A percentile compares a stretch with the other conserved stretches of the same genome.
Conservation (phyloP, 495 filamentous ascomycete genomes). For the Clavariopsis aquatica region DNA sequence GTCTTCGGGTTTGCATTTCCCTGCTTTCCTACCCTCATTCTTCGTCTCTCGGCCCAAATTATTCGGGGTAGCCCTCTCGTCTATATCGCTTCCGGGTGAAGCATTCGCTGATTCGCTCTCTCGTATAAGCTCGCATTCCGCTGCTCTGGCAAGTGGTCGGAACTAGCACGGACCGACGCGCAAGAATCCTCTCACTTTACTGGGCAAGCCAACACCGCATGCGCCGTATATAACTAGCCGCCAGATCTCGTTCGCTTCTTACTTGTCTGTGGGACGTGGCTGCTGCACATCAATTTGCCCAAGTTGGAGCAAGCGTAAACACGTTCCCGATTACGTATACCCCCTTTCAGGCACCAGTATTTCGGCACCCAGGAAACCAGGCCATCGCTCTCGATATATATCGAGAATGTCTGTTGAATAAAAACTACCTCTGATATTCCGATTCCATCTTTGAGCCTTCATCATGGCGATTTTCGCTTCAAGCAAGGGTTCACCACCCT, state of each 20-base stretch:
- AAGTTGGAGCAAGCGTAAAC: neutral
- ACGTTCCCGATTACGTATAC: neutral
- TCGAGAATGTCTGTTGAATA: neutral
- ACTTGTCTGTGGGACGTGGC: neutral
- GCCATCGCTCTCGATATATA: neutral
- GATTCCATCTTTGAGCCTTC: neutral
- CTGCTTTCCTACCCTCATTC: too few relatives aligned
- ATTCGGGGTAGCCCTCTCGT: too few relatives aligned
- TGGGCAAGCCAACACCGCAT: neutral
- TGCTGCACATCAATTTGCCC: neutral
- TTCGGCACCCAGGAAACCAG: neutral
- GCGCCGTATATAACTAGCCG: neutral
- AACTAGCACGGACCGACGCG: neutral
- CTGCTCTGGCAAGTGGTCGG: neutral
- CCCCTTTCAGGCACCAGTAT: neutral
- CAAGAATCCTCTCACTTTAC: neutral
- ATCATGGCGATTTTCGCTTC: slow-evolving; percentile 12
- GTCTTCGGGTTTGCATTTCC: too few relatives aligned
- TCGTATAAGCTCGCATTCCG: neutral
- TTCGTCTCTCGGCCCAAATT: too few relatives aligned
- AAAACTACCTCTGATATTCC: neutral
- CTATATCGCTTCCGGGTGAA: too few relatives aligned
- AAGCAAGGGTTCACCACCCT: slow-evolving; percentile 2
- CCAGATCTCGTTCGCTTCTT: neutral
- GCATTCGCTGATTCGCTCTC: neutral